Evolutionary conservation across 2,329 filamentous ascomycete genomes (phyloP).

Genomic region (Penicillium janthinellum): DNA sequence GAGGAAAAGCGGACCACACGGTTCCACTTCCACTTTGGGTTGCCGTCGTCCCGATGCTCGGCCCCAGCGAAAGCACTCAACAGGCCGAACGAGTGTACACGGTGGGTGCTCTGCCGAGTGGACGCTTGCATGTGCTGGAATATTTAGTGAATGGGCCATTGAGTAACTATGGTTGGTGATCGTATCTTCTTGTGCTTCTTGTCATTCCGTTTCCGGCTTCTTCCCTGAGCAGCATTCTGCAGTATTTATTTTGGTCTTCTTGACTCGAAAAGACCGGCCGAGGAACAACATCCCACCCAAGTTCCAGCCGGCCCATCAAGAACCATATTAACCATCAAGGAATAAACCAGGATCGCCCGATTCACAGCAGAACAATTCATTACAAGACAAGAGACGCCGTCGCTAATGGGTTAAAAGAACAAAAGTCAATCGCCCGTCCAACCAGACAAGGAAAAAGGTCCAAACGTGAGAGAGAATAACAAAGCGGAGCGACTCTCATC

Average conservation of each 20-base stretch:
- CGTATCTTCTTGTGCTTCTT: background rate
- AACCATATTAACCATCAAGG: conserved; percentile 2
- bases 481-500: conserved; percentile 52
- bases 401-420: conserved; percentile 29
- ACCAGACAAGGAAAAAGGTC: background rate
- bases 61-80: conserved; percentile 10
- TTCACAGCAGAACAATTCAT: conserved; percentile 4
- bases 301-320: background rate
- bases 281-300: background rate
- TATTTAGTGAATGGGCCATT: too few relatives aligned
- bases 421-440: conserved; percentile 1
- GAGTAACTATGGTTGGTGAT: too few relatives aligned
- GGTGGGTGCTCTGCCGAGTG: background rate
- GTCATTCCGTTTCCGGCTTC: background rate
- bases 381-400: conserved; percentile 30
- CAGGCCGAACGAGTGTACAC: too few relatives aligned
- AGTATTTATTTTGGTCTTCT: background rate
- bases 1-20: conserved; percentile 15
- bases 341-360: background rate
- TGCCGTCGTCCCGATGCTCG: conserved; percentile 24
- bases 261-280: background rate
- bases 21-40: conserved; percentile 4
- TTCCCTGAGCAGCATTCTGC: background rate
- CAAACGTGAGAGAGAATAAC: conserved; percentile 1
- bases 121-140: background rate